A percentile compares a stretch with the other conserved stretches of the same genome.
Evolutionary conservation across 495 filamentous ascomycete species (phyloP).

Genomic region (Podospora tetraspora): DNA sequence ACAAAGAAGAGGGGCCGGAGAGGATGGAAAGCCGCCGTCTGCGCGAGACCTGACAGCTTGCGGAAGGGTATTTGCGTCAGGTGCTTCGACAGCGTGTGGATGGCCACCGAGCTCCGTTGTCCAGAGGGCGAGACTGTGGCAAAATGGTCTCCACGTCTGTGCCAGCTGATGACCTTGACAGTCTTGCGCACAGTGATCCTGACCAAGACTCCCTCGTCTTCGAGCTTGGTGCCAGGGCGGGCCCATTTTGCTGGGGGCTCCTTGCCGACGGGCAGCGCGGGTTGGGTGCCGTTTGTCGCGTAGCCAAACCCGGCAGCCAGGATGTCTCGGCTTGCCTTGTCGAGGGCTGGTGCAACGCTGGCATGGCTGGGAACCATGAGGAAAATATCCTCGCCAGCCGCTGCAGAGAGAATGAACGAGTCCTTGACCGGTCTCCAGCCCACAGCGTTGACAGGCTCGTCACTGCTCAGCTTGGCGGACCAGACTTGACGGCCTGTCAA

Average conservation of each 20-base stretch:
- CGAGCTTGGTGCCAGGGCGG: conserved; percentile 65
- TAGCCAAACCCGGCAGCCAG: conserved; percentile 88
- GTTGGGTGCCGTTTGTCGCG: conserved; percentile 60
- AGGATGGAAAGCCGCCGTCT: conserved; percentile 91
- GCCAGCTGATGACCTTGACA: conserved; percentile 90
- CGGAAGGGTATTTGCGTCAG: conserved; percentile 91
- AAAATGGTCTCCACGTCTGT: conserved; percentile 91
- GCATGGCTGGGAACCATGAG: conserved; percentile 60
- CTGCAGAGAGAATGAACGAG: conserved; percentile 71
- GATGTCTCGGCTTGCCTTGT: conserved; percentile 65
- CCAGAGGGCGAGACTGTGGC: conserved; percentile 79
- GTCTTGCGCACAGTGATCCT: conserved; percentile 73
- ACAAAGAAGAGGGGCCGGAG: conserved; percentile 90
- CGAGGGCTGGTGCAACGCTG: conserved; percentile 41
- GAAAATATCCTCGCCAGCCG: conserved; percentile 78
- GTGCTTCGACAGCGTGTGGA: conserved; percentile 93
- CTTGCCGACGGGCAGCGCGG: conserved; percentile 61
- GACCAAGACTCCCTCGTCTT: conserved; percentile 70
- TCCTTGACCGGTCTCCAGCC: conserved; percentile 87
- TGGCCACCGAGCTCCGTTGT: conserved; percentile 78
- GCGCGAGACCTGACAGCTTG: conserved; percentile 74
- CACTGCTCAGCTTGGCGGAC: conserved; percentile 70
- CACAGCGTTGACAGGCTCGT: conserved; percentile 80
- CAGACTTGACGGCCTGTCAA: conserved; percentile 82
- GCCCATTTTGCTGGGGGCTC: conserved; percentile 75